Conservation (phyloP, 306 rosid genomes). For the Vicia faba region DNA sequence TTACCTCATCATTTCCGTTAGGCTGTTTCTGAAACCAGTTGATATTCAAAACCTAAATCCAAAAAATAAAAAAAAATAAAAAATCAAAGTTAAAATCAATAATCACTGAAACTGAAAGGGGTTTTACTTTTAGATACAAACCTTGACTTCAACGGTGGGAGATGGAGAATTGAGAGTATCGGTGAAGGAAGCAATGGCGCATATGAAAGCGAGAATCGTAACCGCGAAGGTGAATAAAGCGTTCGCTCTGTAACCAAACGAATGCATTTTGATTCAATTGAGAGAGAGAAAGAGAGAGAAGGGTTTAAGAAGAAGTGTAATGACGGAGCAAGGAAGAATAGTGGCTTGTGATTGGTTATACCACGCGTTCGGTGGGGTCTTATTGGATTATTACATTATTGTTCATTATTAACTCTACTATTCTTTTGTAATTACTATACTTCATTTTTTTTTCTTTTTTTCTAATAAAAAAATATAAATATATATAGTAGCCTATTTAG, state of each 20-base stretch:
- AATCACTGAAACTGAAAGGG: constrained; percentile 20
- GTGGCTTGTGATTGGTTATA: not conserved
- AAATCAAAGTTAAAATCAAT: constrained; percentile 16
- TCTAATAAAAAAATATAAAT: too few relatives aligned
- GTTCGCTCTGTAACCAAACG: constrained; percentile 77
- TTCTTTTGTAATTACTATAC: too few relatives aligned
- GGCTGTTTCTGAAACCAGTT: constrained; percentile 82
- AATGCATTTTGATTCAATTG: constrained; percentile 59
- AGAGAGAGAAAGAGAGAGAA: not conserved
- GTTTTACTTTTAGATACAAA: constrained; percentile 32
- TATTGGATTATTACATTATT: not conserved
- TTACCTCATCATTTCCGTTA: constrained; percentile 72
- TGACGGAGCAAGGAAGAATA: not conserved
- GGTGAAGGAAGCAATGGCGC: constrained; percentile 72
- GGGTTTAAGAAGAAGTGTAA: constrained; percentile 2
- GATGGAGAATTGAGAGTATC: constrained; percentile 68
- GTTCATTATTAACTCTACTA: too few relatives aligned
- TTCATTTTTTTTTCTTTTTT: too few relatives aligned
- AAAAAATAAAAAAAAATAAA: not conserved
- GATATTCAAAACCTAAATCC: constrained; percentile 58
- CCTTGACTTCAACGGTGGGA: constrained; percentile 73
- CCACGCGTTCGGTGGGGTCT: constrained; percentile 19
- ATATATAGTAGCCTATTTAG: too few relatives aligned
- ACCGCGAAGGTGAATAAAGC: constrained; percentile 78
- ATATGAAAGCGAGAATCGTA: constrained; percentile 71